A percentile compares a stretch with the other conserved stretches of the same genome.
Evolutionary conservation across 371 early-diverging fungal genomes (phyloP).

Genomic region (Caulochytrium protostelioides): DNA sequence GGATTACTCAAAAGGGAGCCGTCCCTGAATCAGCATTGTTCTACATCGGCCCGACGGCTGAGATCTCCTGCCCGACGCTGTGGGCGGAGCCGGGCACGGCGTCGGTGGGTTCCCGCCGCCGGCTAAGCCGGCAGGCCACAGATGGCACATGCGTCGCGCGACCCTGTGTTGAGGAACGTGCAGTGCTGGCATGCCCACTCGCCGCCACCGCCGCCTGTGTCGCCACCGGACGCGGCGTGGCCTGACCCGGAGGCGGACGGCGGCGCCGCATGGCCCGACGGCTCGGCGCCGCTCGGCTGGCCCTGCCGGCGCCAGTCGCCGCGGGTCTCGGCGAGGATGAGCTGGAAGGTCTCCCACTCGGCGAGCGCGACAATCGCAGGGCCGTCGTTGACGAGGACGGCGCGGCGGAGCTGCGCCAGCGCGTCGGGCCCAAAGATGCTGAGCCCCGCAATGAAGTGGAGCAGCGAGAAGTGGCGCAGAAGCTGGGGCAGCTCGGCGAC

Average conservation of each 20-base stretch:
- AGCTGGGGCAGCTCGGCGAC: constrained; percentile 18
- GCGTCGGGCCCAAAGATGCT: constrained; percentile 15
- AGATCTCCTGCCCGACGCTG: too few relatives aligned
- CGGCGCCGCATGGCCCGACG: too few relatives aligned
- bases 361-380: too few relatives aligned
- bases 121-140: constrained; percentile 89
- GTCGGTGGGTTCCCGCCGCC: too few relatives aligned
- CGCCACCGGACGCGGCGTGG: constrained; percentile 4
- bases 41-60: too few relatives aligned
- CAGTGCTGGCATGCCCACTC: constrained; percentile 71
- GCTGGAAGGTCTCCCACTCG: constrained; percentile 64
- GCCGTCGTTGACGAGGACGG: too few relatives aligned
- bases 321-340: constrained; percentile 34
- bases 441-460: constrained; percentile 34
- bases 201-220: constrained; percentile 8
- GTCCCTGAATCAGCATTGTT: too few relatives aligned
- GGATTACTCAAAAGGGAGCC: too few relatives aligned
- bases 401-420: constrained; percentile 28
- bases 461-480: constrained; percentile 61
- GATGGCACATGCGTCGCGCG: constrained; percentile 64
- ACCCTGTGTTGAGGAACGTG: constrained; percentile 60
- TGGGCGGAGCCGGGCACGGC: too few relatives aligned
- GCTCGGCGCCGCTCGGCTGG: too few relatives aligned
- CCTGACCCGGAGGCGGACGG: too few relatives aligned
- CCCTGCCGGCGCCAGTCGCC: background rate